These are phyloP conservation scores for Sergeia podlipaevii DNA, from an alignment of 208 protist genomes.

Conservation along the genomic window DNA sequence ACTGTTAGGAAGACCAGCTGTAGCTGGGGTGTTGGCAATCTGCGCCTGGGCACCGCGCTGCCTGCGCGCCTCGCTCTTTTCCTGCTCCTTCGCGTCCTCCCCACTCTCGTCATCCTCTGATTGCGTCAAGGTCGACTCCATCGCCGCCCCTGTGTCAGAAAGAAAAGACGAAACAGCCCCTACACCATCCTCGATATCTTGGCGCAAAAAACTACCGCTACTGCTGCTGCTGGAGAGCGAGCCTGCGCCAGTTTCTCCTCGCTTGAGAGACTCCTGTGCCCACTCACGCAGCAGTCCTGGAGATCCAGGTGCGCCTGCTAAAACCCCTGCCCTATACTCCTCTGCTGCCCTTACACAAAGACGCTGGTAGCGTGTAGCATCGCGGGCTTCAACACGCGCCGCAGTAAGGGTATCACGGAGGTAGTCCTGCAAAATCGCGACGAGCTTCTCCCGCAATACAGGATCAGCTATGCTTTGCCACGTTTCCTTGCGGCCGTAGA, in stretches of 20 bases:
- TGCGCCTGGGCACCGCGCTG: conserved; percentile 42
- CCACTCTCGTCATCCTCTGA: neutral
- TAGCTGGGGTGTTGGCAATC: conserved; percentile 55
- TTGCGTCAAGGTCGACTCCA: neutral
- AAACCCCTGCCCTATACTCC: conserved; percentile 63
- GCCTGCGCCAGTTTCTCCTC: neutral
- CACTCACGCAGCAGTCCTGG: conserved; percentile 40
- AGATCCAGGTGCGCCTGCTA: conserved; percentile 36
- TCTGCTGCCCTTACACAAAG: conserved; percentile 45
- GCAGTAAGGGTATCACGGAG: conserved; percentile 65
- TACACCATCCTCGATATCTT: too few relatives aligned
- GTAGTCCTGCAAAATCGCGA: conserved; percentile 77
- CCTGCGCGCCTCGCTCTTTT: conserved; percentile 35
- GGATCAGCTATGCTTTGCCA: conserved; percentile 63
- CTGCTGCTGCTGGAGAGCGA: neutral
- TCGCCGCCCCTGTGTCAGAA: neutral
- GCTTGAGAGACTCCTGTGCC: conserved; percentile 20
- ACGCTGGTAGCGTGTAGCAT: conserved; percentile 61
- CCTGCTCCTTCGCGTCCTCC: conserved; percentile 11
- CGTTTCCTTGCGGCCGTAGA: conserved; percentile 84
- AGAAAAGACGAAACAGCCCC: neutral
- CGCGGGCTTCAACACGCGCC: conserved; percentile 47
- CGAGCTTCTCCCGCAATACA: conserved; percentile 66
- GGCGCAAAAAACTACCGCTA: too few relatives aligned
- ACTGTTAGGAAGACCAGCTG: conserved; percentile 28